Evolutionary conservation across 202 grass and related monocot genomes (phyloP).

Genomic region (Setaria italica): DNA sequence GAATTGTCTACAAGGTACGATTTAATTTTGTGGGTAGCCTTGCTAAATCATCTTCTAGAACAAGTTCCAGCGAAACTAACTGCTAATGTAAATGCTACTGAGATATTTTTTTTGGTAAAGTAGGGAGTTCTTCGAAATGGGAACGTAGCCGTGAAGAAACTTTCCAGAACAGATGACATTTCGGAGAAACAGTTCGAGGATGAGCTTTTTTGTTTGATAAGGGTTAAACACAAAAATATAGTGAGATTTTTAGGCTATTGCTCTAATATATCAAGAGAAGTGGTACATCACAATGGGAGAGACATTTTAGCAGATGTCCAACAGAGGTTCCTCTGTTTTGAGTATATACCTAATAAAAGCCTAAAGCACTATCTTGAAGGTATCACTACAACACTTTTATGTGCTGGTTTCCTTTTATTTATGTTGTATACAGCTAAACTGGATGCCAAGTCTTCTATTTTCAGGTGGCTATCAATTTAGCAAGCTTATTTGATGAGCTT

Average conservation of each 20-base stretch:
- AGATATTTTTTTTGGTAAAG: neutral
- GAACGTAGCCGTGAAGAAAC: slow-evolving; percentile 11
- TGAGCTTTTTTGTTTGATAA: neutral
- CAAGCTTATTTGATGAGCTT: too few species aligned
- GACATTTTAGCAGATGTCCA: neutral
- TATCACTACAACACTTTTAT: neutral
- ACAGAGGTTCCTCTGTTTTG: neutral
- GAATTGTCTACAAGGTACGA: neutral
- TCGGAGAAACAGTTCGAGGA: neutral
- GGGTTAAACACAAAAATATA: slow-evolving; percentile 13
- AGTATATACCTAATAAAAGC: neutral
- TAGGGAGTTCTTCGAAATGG: neutral
- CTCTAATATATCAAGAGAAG: neutral
- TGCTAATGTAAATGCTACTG: neutral
- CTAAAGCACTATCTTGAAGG: neutral
- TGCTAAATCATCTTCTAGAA: neutral
- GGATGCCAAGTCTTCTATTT: too few species aligned
- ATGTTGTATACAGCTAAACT: neutral
- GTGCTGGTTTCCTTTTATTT: neutral
- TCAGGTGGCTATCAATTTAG: too few species aligned
- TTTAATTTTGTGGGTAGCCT: neutral
- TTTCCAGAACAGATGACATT: neutral
- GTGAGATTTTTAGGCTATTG: slow-evolving; percentile 6
- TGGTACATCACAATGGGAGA: neutral
- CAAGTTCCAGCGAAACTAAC: neutral